Conservation (phyloP, 2,329 filamentous ascomycete species). For the Raffaelea albimanens region DNA sequence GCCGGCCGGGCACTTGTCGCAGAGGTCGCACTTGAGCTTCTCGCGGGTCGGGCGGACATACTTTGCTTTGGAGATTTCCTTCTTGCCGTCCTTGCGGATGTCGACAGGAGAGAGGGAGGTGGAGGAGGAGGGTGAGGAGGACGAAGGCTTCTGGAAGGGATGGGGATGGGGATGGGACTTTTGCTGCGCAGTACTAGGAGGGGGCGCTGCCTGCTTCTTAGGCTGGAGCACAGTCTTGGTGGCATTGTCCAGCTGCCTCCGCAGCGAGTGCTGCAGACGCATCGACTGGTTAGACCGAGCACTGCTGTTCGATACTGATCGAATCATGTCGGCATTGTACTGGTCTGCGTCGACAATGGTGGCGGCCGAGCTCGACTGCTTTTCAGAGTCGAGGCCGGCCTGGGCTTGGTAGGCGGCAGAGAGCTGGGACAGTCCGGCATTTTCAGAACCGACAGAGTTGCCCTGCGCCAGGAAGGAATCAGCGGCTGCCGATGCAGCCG, state of each 20-base stretch:
- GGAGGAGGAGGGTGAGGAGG: too few species aligned
- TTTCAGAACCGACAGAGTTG: not conserved
- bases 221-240: not conserved
- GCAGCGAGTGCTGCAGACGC: constrained; percentile 34
- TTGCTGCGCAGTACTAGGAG: constrained; percentile 6
- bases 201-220: constrained; percentile 8
- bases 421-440: too few species aligned
- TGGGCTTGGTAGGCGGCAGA: too few species aligned
- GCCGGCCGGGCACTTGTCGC: constrained; percentile 63
- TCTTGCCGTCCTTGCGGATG: constrained; percentile 28
- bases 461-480: too few species aligned
- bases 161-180: too few species aligned
- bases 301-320: constrained; percentile 40
- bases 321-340: constrained; percentile 21
- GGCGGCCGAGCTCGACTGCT: too few species aligned
- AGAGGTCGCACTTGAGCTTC: constrained; percentile 62
- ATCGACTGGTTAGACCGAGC: constrained; percentile 35
- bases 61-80: constrained; percentile 30
- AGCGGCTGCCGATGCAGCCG: not conserved
- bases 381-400: too few species aligned
- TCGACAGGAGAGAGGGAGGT: not conserved
- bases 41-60: constrained; percentile 57
- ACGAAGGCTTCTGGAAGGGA: too few species aligned
- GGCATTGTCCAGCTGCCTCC: constrained; percentile 34
- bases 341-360: too few species aligned